Percentiles rank a stretch among this genome's conserved stretches.
These are phyloP conservation scores for Lentinula raphanica DNA, from an alignment of 768 basidiomycete genomes.

Conservation along the genomic window DNA sequence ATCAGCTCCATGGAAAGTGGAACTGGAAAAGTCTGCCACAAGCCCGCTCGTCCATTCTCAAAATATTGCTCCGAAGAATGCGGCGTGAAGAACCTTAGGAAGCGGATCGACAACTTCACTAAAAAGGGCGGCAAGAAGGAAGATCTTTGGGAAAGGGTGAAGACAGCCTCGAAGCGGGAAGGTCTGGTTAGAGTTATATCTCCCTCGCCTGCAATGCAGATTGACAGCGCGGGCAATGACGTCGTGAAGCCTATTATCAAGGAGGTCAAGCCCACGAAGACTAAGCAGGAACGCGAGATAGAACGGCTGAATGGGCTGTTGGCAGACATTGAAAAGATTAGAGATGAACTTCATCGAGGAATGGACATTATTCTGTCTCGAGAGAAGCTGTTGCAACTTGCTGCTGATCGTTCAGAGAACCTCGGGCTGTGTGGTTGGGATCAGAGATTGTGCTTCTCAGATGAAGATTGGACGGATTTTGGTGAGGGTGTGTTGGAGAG, in stretches of 20 bases:
- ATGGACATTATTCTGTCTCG: constrained; percentile 70
- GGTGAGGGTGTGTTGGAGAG: constrained; percentile 63
- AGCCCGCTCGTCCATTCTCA: constrained; percentile 75
- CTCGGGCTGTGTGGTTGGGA: constrained; percentile 85
- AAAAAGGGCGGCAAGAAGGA: constrained; percentile 59
- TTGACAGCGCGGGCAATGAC: constrained; percentile 11
- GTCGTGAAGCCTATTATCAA: constrained; percentile 10
- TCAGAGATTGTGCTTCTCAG: constrained; percentile 76
- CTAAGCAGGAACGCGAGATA: constrained; percentile 52
- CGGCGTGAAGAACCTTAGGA: constrained; percentile 68
- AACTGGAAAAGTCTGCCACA: constrained; percentile 68
- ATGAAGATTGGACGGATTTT: constrained; percentile 72
- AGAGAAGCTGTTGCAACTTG: constrained; percentile 62
- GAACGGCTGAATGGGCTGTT: constrained; percentile 49
- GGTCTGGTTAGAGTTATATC: constrained; percentile 52
- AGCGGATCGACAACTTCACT: constrained; percentile 56
- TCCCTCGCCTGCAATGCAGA: constrained; percentile 15
- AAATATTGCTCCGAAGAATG: constrained; percentile 93
- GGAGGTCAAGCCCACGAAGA: constrained; percentile 31
- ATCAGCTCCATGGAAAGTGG: constrained; percentile 56
- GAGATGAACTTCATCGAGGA: constrained; percentile 62
- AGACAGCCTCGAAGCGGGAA: constrained; percentile 63
- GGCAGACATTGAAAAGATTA: constrained; percentile 50
- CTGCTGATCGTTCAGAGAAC: constrained; percentile 59
- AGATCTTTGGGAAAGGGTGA: constrained; percentile 70